Conservation (phyloP, 2,329 filamentous ascomycete genomes). For the Pseudogymnoascus sp. region DNA sequence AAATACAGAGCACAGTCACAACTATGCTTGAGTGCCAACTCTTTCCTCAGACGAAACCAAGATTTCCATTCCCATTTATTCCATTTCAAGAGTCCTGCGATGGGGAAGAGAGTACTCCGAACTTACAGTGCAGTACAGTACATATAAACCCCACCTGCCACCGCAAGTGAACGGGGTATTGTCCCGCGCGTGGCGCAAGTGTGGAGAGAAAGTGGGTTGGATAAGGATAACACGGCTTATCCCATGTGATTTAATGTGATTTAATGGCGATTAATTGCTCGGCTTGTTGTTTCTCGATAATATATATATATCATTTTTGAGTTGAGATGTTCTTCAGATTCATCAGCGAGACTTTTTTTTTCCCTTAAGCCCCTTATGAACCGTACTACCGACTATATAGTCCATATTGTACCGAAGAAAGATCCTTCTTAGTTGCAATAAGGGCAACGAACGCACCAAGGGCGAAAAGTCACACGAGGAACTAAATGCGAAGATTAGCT, state of each 20-base stretch:
- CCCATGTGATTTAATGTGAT: not conserved
- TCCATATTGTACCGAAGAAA: not conserved
- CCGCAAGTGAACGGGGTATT: not conserved
- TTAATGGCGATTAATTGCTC: not conserved
- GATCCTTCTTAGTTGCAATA: not conserved
- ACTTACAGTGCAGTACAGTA: not conserved
- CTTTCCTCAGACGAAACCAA: too few relatives aligned
- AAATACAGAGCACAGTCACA: not conserved
- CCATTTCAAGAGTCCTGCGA: not conserved
- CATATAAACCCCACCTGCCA: conserved; percentile 8
- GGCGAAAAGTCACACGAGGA: not conserved
- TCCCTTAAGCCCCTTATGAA: not conserved
- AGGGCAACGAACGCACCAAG: not conserved
- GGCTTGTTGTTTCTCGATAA: not conserved
- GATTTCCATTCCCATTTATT: not conserved
- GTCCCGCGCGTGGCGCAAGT: conserved; percentile 6
- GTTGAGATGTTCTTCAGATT: not conserved
- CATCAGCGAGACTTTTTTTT: not conserved
- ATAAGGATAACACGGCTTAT: conserved; percentile 8
- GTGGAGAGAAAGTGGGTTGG: conserved; percentile 7
- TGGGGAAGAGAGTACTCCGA: not conserved
- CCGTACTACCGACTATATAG: not conserved
- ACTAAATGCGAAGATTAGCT: not conserved
- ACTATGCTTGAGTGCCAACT: not conserved
- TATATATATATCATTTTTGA: not conserved